These are phyloP conservation scores for Coprinopsis sp. DNA, from an alignment of 768 basidiomycete species.

Conservation along the genomic window DNA sequence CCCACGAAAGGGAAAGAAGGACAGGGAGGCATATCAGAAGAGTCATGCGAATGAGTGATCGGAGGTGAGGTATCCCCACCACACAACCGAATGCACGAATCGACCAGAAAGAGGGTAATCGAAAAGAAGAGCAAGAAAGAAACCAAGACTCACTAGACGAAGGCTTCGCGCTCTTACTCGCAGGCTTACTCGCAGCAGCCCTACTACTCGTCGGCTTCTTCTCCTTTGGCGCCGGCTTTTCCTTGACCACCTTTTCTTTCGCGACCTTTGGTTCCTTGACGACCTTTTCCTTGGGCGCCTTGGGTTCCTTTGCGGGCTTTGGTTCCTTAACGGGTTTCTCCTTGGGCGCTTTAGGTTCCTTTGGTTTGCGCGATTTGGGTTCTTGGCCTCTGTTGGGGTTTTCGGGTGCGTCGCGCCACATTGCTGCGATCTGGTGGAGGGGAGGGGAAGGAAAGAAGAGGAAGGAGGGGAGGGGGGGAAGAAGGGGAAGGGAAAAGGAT, in stretches of 20 bases:
- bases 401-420: constrained; percentile 58
- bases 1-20: too few relatives aligned
- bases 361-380: constrained; percentile 22
- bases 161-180: neutral
- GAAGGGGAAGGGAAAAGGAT: neutral
- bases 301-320: neutral
- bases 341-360: constrained; percentile 4
- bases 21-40: too few relatives aligned
- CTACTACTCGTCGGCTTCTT: neutral
- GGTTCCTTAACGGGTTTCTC: neutral
- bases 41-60: too few relatives aligned
- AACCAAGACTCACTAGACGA: neutral
- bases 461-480: neutral
- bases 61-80: too few relatives aligned
- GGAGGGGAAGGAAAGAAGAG: neutral
- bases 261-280: neutral
- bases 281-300: neutral
- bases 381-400: constrained; percentile 61
- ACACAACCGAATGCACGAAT: too few relatives aligned
- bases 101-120: too few relatives aligned
- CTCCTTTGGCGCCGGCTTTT: neutral
- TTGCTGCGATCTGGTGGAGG: constrained; percentile 46
- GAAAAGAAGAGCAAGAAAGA: too few relatives aligned
- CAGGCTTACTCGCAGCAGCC: neutral
- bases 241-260: constrained; percentile 41